Evolutionary conservation across 2,329 filamentous ascomycete species (phyloP), one percentile per base, ranked within the genome.

Genomic region (Blastomyces gilchristii): DNA sequence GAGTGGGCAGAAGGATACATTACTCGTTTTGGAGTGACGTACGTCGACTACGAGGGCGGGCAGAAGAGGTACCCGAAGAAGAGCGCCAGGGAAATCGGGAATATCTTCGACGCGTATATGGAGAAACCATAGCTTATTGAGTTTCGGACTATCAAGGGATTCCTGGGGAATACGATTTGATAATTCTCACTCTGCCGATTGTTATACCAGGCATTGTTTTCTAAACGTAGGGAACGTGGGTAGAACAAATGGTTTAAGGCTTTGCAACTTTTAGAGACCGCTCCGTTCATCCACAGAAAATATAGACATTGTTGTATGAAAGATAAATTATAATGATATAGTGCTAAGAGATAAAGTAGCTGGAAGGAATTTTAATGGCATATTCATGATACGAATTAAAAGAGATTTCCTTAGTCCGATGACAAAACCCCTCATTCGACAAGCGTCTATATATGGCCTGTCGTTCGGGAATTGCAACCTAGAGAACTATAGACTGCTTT

Each of bases 1-100:
- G 90, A 93, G 76, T 93, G 89, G 89, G 89, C 90, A n/a, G 90
- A 95, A 74, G 90, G 90, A 12, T 96, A 93, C 72, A 87, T 90
- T 78, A 94, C 90, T 53, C 83, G 90, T 50, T 95, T 95, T 70
- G 90, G 90, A 34, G 89, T 91, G 63, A 90, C 87, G 7, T 94
- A 83, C 73, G 90, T 95, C 61, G 90, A 95, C 76, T 95, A 94
- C 74, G 71, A 84, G 69, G 84, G 90, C 68, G 87, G 85, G 31
- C 91, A 95, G 81, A 89, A 87, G 79, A 81, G 90, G 60, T 83
- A 87, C 68, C 87, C 90, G 49, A 96, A 96, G 83, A 90, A 91
- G 83, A 94, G 89, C 74, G 90, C 89, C 25, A 83, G 81, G 75
- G 82, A 83, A 71, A 82, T 95, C 69, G 83, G 85, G 67, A 80